Percentiles rank a stretch among this genome's conserved stretches.
Conservation (phyloP, 352 stramenopile genomes). For the Globisporangium nunn region DNA sequence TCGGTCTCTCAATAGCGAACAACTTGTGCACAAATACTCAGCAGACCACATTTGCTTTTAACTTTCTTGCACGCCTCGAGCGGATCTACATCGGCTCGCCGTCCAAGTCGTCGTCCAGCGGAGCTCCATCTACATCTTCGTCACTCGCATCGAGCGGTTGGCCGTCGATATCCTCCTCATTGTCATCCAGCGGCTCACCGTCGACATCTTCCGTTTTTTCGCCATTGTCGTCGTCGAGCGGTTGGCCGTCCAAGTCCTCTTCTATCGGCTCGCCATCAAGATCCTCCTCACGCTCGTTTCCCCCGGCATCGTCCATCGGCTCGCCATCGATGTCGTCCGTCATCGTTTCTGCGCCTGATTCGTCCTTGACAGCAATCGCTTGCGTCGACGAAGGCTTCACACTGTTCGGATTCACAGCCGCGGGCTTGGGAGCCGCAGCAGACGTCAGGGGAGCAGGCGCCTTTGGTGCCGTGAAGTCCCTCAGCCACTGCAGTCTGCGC, state of each 20-base stretch:
- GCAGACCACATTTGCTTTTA: too few species aligned
- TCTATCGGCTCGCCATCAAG: constrained; percentile 11
- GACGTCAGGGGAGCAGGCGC: background rate
- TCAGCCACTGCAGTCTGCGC: constrained; percentile 52
- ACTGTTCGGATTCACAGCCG: background rate
- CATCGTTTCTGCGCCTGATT: background rate
- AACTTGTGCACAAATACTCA: background rate
- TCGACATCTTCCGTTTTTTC: constrained; percentile 22
- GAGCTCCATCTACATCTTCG: constrained; percentile 23
- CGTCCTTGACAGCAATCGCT: constrained; percentile 1
- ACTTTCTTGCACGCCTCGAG: background rate
- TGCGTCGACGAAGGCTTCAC: constrained; percentile 1
- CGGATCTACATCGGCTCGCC: constrained; percentile 17
- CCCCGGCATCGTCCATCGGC: constrained; percentile 19
- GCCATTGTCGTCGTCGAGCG: background rate
- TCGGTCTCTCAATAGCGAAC: background rate
- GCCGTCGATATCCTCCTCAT: constrained; percentile 23
- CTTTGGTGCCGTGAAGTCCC: constrained; percentile 55
- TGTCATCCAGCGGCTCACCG: constrained; percentile 29
- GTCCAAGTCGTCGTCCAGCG: constrained; percentile 26
- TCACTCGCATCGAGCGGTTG: constrained; percentile 20
- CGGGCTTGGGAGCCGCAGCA: background rate
- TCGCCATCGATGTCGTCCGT: constrained; percentile 24
- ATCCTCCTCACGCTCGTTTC: constrained; percentile 14
- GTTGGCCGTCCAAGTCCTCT: too few species aligned